Percentiles rank a stretch among this genome's conserved stretches.
These are phyloP conservation scores for Cordia subcordata DNA, from an alignment of 257 asterid species.

Conservation along the genomic window DNA sequence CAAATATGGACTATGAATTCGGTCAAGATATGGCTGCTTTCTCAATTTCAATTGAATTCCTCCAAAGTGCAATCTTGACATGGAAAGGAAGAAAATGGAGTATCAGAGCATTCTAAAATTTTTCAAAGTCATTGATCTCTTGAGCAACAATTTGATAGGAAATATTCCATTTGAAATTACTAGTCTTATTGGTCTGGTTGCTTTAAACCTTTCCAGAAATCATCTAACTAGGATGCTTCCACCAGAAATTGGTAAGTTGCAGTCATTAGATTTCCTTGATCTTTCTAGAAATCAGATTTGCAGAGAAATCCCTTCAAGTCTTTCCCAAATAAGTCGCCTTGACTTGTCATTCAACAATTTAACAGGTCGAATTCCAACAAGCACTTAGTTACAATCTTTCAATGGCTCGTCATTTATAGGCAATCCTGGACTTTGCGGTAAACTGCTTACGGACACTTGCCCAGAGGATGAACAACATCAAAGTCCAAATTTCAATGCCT, in stretches of 20 bases:
- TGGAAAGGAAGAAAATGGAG: conserved; percentile 31
- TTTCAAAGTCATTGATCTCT: conserved; percentile 28
- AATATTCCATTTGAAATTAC: conserved; percentile 26
- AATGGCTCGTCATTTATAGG: conserved; percentile 11
- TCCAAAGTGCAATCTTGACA: conserved; percentile 8
- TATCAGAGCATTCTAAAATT: conserved; percentile 15
- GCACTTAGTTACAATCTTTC: conserved; percentile 23
- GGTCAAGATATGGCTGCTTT: too few species aligned
- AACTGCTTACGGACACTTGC: conserved; percentile 18
- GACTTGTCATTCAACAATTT: conserved; percentile 22
- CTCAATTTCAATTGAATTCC: too few species aligned
- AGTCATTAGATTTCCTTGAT: conserved; percentile 27
- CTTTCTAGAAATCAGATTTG: conserved; percentile 18
- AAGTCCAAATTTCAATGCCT: background rate
- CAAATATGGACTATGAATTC: too few species aligned
- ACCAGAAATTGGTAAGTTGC: conserved; percentile 12
- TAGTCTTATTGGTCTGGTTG: conserved; percentile 22
- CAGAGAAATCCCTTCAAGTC: conserved; percentile 12
- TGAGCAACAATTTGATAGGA: conserved; percentile 26
- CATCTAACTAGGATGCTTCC: conserved; percentile 28
- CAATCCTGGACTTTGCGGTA: conserved; percentile 25
- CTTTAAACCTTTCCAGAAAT: conserved; percentile 32
- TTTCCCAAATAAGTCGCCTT: conserved; percentile 6
- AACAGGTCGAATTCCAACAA: conserved; percentile 22
- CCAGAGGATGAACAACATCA: conserved; percentile 10